phyloP scores from a whole-genome alignment of 352 stramenopile species.

The Globisporangium radiosum region DNA sequence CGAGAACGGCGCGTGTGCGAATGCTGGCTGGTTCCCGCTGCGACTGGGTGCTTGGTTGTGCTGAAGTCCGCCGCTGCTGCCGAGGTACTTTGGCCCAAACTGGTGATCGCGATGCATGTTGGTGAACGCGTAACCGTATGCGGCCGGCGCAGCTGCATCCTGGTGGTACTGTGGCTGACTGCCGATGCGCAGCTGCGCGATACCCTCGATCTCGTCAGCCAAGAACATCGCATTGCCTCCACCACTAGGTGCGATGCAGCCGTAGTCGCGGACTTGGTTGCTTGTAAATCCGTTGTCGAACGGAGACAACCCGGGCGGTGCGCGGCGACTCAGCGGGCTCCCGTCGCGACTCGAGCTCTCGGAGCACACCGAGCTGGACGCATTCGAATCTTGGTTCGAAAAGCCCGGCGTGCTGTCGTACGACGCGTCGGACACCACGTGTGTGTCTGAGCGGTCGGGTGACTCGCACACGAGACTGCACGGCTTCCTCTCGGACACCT shows the following conservation, averaged over 20 bases:
- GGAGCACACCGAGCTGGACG: constrained; percentile 14
- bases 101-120: not conserved
- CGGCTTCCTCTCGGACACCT: not conserved
- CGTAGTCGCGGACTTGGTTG: constrained; percentile 61
- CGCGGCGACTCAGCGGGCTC: constrained; percentile 13
- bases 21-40: constrained; percentile 7
- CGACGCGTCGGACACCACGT: constrained; percentile 15
- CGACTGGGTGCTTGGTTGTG: not conserved
- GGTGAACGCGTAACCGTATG: constrained; percentile 5
- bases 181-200: constrained; percentile 9
- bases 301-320: constrained; percentile 41
- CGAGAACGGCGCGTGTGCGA: not conserved
- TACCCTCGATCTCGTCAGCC: constrained; percentile 1
- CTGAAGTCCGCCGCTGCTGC: not conserved
- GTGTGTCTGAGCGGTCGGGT: constrained; percentile 22
- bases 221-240: constrained; percentile 5
- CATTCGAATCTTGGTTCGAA: constrained; percentile 16
- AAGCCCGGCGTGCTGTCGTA: constrained; percentile 16
- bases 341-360: constrained; percentile 19
- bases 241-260: constrained; percentile 2
- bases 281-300: constrained; percentile 78
- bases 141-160: not conserved
- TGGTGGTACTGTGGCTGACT: not conserved
- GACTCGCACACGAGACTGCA: constrained; percentile 16
- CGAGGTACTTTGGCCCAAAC: not conserved